These are phyloP conservation scores for Carnegiea gigantea DNA, from an alignment of 179 eudicot genomes.

Conservation along the genomic window DNA sequence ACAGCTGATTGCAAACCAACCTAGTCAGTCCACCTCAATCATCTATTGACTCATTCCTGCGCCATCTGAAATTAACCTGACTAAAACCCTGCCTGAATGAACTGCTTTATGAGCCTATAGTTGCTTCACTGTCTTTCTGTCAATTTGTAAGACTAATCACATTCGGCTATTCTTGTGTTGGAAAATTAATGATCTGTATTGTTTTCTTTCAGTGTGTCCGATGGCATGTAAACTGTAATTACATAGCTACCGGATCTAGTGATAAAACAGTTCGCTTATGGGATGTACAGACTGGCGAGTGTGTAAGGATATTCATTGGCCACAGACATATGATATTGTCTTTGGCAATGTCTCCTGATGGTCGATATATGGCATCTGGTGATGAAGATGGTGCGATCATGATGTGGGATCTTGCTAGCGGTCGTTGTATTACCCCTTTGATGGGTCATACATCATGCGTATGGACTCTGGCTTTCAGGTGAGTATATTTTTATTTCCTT, in stretches of 20 bases:
- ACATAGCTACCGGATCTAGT: slow-evolving; percentile 98
- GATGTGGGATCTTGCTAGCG: slow-evolving; percentile 99
- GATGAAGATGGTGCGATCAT: slow-evolving; percentile 96
- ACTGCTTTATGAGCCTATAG: background rate
- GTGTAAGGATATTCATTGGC: slow-evolving; percentile 90
- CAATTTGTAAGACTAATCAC: background rate
- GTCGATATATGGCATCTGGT: slow-evolving; percentile 98
- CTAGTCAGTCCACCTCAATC: background rate
- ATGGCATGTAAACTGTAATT: slow-evolving; percentile 97
- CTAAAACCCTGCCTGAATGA: background rate
- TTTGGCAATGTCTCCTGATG: slow-evolving; percentile 97
- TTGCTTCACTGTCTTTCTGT: background rate
- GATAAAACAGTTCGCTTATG: slow-evolving; percentile 96
- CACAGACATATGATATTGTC: slow-evolving; percentile 86
- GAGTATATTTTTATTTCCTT: background rate
- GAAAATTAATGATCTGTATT: slow-evolving; percentile 15
- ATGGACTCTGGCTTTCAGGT: slow-evolving; percentile 97
- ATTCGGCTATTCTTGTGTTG: background rate
- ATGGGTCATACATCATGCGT: slow-evolving; percentile 94
- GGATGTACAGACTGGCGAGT: slow-evolving; percentile 95
- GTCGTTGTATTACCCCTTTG: slow-evolving; percentile 88
- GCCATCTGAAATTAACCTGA: background rate
- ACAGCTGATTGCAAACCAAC: background rate
- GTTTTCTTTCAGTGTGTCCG: slow-evolving; percentile 68
- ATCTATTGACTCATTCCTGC: background rate